Evolutionary conservation across 169 alveolate species (phyloP).

Genomic region (Eimeria maxima): DNA sequence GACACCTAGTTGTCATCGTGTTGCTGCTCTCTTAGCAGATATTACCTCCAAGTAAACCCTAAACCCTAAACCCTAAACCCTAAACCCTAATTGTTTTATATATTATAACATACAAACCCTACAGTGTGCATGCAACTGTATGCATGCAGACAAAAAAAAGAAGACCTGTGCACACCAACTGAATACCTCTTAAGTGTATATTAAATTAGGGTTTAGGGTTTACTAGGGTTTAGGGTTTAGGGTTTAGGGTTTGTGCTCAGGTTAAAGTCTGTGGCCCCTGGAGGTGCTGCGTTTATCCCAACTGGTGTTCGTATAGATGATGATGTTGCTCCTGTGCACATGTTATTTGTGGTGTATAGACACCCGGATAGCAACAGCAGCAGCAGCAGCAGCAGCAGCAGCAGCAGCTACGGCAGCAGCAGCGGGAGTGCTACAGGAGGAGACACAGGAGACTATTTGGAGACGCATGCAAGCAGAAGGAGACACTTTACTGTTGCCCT

Average conservation of each 20-base stretch:
- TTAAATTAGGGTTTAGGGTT: neutral
- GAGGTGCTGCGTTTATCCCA: constrained; percentile 76
- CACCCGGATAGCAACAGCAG: constrained; percentile 50
- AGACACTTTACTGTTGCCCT: constrained; percentile 81
- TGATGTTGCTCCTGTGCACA: constrained; percentile 49
- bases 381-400: constrained; percentile 37
- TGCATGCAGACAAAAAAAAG: too few species aligned
- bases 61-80: neutral
- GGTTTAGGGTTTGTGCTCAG: constrained; percentile 62
- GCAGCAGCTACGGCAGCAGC: constrained; percentile 8
- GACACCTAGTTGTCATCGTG: neutral
- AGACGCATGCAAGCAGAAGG: neutral
- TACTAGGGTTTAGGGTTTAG: constrained; percentile 55
- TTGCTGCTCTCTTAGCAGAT: constrained; percentile 7
- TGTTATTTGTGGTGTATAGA: constrained; percentile 68
- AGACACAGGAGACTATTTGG: constrained; percentile 14
- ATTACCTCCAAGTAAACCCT: constrained; percentile 63
- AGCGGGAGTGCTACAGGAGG: constrained; percentile 3
- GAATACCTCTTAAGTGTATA: neutral
- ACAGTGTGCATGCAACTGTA: neutral
- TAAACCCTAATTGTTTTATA: neutral
- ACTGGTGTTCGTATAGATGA: constrained; percentile 74
- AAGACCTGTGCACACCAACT: too few species aligned
- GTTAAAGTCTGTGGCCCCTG: constrained; percentile 66
- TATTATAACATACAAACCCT: neutral